Base-by-base conservation (phyloP, 306 rosid species). In the Cucumis cinereus region DNA sequence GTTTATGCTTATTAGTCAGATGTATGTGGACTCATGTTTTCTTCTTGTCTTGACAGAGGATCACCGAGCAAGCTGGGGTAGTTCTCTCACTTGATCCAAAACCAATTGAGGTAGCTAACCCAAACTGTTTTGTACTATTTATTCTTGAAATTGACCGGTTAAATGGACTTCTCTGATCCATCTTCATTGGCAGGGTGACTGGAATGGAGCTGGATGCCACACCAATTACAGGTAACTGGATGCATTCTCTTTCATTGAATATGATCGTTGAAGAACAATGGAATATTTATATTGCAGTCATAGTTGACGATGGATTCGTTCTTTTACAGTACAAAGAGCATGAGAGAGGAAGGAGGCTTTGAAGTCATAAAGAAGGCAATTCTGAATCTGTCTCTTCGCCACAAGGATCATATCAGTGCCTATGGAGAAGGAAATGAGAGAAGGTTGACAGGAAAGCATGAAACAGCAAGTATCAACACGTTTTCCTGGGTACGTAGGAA, bases 151-250 rank as follows among this genome's bases (percentile, higher is more conserved):
- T 22, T 30, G 10, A 33, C 8, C 38, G 23, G 33, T 76, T 79
- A 40, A 72, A 49, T 75, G 76, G 73, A 41, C 79, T 61, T 54
- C 75, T 71, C 77, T 60, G 55, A 74, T 40, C 40, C 69, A 49
- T 79, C 72, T 78, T 12, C 77, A 45, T 73, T 74, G 54, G 26
- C 85, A 95, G 99, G 99, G 99, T 82, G 98, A 95, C 79, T 95
- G 98, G 99, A 95, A 95, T 73, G 98, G 99, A 75, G 99, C 99
- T 23, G 98, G 99, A 79, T 86, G 91, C 86, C 99, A 95, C 92
- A 92, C 98, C 85, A 95, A 95, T 82, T 95, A 74, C 90, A 95
- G 99, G 99, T 95, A 82, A 36, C 77, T 76, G 57, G 14, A 26
- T 76, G 53, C 45, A 26, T 14, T 52, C 36, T 81, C 35, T 61